phyloP scores from a whole-genome alignment of 2,329 filamentous ascomycete species.

The Xylariaceae sp. region DNA sequence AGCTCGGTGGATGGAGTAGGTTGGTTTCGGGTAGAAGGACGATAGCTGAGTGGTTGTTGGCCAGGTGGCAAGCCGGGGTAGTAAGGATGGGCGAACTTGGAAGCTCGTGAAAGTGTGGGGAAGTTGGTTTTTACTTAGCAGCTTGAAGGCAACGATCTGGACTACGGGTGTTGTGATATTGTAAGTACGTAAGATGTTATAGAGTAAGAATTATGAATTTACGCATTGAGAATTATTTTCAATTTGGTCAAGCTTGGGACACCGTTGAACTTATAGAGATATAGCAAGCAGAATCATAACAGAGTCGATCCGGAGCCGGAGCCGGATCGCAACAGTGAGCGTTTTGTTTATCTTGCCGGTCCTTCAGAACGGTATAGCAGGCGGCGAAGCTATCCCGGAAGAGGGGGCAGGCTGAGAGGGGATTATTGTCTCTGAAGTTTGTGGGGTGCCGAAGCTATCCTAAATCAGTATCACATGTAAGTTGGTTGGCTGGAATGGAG shows the following conservation, averaged over 20 bases:
- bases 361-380: not conserved
- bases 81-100: constrained; percentile 8
- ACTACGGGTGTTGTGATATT: no score
- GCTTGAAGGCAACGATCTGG: no score
- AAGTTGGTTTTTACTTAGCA: constrained; percentile 18
- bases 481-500: constrained; percentile 20
- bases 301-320: not conserved
- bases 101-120: constrained; percentile 46
- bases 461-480: constrained; percentile 29
- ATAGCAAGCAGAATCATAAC: not conserved
- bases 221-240: no score
- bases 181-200: no score
- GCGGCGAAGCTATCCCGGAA: constrained; percentile 9
- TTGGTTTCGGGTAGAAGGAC: constrained; percentile 40
- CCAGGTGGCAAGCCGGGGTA: constrained; percentile 27
- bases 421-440: not conserved
- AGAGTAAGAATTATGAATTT: no score
- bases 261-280: not conserved
- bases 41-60: constrained; percentile 38
- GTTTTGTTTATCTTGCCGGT: not conserved
- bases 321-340: not conserved
- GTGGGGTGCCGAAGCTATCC: constrained; percentile 16
- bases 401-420: not conserved
- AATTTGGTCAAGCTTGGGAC: no score
- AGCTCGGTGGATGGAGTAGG: constrained; percentile 21